These are phyloP conservation scores for Phycomyces nitens DNA, from an alignment of 192 early-diverging fungal species.

Conservation along the genomic window DNA sequence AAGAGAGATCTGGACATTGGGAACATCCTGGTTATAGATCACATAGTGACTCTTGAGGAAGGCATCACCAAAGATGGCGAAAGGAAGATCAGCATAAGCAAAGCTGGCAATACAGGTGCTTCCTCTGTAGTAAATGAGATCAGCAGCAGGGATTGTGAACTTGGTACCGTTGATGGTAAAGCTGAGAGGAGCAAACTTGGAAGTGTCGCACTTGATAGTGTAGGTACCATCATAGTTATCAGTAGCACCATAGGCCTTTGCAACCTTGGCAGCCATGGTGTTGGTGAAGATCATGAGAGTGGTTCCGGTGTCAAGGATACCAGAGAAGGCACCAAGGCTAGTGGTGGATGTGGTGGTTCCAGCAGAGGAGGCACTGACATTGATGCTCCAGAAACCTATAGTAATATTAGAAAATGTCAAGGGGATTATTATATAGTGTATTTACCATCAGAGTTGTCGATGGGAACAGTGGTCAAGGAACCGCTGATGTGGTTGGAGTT, in stretches of 20 bases:
- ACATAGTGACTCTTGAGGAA: slow-evolving; percentile 50
- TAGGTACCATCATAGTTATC: slow-evolving; percentile 28
- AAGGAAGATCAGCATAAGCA: slow-evolving; percentile 25
- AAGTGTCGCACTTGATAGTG: slow-evolving; percentile 23
- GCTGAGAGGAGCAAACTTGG: slow-evolving; percentile 18
- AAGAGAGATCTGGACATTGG: slow-evolving; percentile 32
- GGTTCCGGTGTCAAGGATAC: slow-evolving; percentile 62
- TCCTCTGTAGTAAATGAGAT: slow-evolving; percentile 33
- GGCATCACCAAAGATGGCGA: slow-evolving; percentile 46
- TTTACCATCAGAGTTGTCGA: slow-evolving; percentile 29
- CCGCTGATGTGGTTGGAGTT: slow-evolving; percentile 32
- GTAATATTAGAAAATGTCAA: neutral
- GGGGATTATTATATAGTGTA: no score
- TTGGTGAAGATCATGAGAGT: slow-evolving; percentile 56
- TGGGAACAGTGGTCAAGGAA: slow-evolving; percentile 43
- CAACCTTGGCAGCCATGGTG: slow-evolving; percentile 13
- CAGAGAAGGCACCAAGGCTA: slow-evolving; percentile 34
- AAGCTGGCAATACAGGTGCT: slow-evolving; percentile 41
- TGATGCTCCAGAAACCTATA: slow-evolving; percentile 21
- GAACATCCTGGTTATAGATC: slow-evolving; percentile 34
- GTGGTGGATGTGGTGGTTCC: slow-evolving; percentile 5
- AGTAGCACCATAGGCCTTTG: slow-evolving; percentile 13
- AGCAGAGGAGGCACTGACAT: neutral
- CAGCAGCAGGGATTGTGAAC: slow-evolving; percentile 31
- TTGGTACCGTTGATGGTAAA: slow-evolving; percentile 35